Base-by-base conservation (phyloP, 2,329 filamentous ascomycete genomes). In the Cladosporium oxysporum region DNA sequence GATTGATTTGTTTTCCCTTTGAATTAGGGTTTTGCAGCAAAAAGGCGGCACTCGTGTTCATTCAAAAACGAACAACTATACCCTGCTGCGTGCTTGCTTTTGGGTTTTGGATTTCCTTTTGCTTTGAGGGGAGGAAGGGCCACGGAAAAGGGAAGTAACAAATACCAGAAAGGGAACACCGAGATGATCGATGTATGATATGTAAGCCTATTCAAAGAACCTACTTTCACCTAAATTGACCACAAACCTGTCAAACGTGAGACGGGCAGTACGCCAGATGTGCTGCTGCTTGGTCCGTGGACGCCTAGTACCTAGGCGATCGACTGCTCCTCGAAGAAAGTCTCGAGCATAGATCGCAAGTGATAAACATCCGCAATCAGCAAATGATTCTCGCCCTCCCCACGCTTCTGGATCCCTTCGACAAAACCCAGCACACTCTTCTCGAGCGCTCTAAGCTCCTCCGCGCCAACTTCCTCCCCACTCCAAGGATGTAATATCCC, bases 161-260 rank as follows among this genome's bases (percentile, higher is more conserved):
- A 50, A 12, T 23, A 47, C 28, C 28, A 18, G 26, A 23, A 18
- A 18, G 8, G 41, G 5, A 31, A 18, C 16, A n/a, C 10, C 23
- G 29, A 21, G 2, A 58, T 58, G 31, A 11, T 58, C 26, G 12
- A 61, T 61, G 58, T 61, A 61, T 61, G 18, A 61, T 61, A 61
- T 61, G 58, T 49, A 61, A 61, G 41, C 58, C 41, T 61, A 29
- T n/a, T n/a, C 58, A 4, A 35, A 49, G 52, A 33, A 33, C 41
- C 58, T 61, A 12, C 10, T 47, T 47, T 23, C 8, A 21, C 41
- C 41, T 47, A 23, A 1, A 47, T 2, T 21, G 41, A 23, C 21
- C 41, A 47, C 41, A 21, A 47, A 23, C 7, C 41, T 47, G 41
- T 47, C 8, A 10, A 47, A 21, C 8, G 41, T 47, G 41, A 21